phyloP scores from a whole-genome alignment of 768 basidiomycete genomes.

The Amanita rubescens region DNA sequence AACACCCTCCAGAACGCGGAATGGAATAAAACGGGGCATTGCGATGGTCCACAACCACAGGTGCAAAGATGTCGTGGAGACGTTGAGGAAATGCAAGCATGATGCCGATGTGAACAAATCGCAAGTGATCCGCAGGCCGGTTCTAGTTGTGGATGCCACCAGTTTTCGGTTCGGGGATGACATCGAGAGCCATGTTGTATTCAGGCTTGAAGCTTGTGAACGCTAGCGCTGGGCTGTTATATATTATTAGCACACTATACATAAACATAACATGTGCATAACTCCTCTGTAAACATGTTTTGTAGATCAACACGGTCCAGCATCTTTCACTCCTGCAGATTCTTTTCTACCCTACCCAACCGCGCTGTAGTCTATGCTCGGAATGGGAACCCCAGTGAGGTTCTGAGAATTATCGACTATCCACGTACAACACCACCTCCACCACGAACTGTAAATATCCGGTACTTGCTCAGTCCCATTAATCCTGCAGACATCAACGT shows the following conservation, averaged over 20 bases:
- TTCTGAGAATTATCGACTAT: slow-evolving; percentile 47
- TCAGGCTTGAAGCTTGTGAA: not conserved
- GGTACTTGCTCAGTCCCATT: slow-evolving; percentile 63
- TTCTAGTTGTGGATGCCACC: not conserved
- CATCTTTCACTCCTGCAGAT: not conserved
- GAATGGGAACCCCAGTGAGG: slow-evolving; percentile 55
- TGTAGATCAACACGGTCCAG: not conserved
- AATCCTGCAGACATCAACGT: slow-evolving; percentile 82
- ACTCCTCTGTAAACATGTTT: too few species aligned
- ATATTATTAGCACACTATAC: too few species aligned
- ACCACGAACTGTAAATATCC: slow-evolving; percentile 54
- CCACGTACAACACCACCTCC: slow-evolving; percentile 45
- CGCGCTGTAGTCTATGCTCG: slow-evolving; percentile 61
- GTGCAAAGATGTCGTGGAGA: slow-evolving; percentile 9
- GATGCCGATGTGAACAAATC: not conserved
- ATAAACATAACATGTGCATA: too few species aligned
- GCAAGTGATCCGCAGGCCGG: not conserved
- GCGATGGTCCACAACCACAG: slow-evolving; percentile 26
- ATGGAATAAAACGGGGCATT: slow-evolving; percentile 20
- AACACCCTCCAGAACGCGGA: not conserved
- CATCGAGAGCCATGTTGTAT: not conserved
- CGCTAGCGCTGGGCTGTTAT: too few species aligned
- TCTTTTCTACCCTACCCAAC: slow-evolving; percentile 5
- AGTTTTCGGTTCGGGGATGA: not conserved
- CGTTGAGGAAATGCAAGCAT: slow-evolving; percentile 6